A percentile compares a stretch with the other conserved stretches of the same genome.
These are phyloP conservation scores for Nepenthes gracilis DNA, from an alignment of 148 eudicot genomes.

Conservation along the genomic window DNA sequence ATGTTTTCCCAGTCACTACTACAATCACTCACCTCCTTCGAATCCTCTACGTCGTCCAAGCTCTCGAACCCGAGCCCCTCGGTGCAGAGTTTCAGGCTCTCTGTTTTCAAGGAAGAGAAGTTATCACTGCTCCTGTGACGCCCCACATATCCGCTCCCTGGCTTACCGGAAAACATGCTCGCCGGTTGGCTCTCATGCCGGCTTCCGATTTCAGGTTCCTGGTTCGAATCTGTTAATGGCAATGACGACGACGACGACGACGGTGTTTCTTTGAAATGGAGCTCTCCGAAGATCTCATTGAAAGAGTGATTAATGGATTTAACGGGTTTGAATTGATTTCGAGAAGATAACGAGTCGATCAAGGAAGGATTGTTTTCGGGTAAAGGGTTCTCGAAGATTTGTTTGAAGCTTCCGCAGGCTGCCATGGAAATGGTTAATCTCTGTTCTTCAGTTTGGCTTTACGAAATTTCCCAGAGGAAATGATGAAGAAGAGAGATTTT, in stretches of 20 bases:
- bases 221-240: constrained; percentile 4
- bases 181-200: constrained; percentile 1
- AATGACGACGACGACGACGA: constrained; percentile 12
- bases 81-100: constrained; percentile 67
- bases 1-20: neutral
- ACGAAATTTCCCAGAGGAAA: neutral
- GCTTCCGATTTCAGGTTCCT: neutral
- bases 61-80: constrained; percentile 92
- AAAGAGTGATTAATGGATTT: constrained; percentile 40
- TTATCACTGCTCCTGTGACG: constrained; percentile 33
- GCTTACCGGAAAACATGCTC: constrained; percentile 1
- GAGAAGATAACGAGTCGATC: constrained; percentile 37
- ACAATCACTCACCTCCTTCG: constrained; percentile 8
- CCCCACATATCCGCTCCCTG: constrained; percentile 5
- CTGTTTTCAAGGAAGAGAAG: constrained; percentile 48
- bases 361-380: constrained; percentile 29
- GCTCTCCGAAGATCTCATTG: constrained; percentile 56
- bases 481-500: neutral
- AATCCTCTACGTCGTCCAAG: constrained; percentile 50
- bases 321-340: constrained; percentile 29
- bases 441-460: neutral
- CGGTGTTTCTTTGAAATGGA: constrained; percentile 36
- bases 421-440: constrained; percentile 35
- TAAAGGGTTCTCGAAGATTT: constrained; percentile 51
- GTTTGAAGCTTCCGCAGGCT: constrained; percentile 56